Evolutionary conservation across 805 yeast species (phyloP).

Genomic region (Candida takata): DNA sequence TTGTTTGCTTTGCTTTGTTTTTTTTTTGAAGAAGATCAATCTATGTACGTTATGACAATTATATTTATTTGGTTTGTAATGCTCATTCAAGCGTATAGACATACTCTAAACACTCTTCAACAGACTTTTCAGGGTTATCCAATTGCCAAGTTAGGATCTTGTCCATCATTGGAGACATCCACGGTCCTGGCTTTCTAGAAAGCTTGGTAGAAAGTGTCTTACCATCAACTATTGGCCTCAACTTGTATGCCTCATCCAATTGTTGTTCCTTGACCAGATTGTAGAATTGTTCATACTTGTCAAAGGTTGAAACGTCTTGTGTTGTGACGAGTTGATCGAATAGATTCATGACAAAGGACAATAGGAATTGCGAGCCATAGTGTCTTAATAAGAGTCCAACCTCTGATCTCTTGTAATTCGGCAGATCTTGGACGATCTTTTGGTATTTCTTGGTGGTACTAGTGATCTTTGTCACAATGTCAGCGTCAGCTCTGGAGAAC

Average conservation of each 20-base stretch:
- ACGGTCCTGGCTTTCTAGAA: conserved; percentile 72
- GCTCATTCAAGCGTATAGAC: too few species aligned
- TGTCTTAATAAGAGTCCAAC: conserved; percentile 54
- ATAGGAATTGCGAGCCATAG: conserved; percentile 45
- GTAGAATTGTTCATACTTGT: conserved; percentile 14
- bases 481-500: conserved; percentile 50
- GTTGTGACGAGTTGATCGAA: conserved; percentile 7
- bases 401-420: conserved; percentile 41
- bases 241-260: conserved; percentile 29
- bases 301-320: not conserved
- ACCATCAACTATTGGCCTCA: conserved; percentile 73
- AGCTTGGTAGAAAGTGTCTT: conserved; percentile 50
- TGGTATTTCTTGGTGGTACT: conserved; percentile 25
- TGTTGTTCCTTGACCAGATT: conserved; percentile 10
- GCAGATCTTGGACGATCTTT: conserved; percentile 22
- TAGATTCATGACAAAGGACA: conserved; percentile 29
- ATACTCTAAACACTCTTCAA: conserved; percentile 42
- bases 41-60: too few species aligned
- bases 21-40: too few species aligned
- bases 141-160: conserved; percentile 68
- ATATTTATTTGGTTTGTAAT: too few species aligned
- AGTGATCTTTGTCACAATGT: conserved; percentile 40
- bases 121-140: conserved; percentile 52
- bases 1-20: too few species aligned
- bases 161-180: conserved; percentile 60